Evolutionary conservation across 306 rosid species (phyloP).

Genomic region (Fragaria nilgerrensis): DNA sequence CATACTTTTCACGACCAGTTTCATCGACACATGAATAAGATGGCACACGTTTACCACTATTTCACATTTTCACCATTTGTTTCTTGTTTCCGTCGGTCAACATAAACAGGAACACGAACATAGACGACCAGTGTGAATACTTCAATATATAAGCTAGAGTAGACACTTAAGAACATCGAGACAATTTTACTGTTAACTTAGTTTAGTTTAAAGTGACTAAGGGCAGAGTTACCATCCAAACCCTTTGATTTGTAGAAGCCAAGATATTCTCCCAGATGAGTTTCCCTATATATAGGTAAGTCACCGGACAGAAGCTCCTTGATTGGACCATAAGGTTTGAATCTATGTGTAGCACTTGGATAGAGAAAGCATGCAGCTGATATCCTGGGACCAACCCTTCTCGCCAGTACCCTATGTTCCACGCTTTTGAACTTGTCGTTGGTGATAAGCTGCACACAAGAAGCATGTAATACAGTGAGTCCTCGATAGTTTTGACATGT

Average conservation of each 20-base stretch:
- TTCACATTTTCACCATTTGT: not conserved
- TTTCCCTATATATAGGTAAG: slow-evolving; percentile 61
- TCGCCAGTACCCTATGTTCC: slow-evolving; percentile 63
- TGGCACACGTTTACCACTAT: not conserved
- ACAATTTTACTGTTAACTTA: not conserved
- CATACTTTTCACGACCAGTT: not conserved
- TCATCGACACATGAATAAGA: not conserved
- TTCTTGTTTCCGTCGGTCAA: not conserved
- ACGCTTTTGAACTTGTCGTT: slow-evolving; percentile 76
- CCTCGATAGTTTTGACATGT: not conserved
- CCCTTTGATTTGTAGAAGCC: slow-evolving; percentile 58
- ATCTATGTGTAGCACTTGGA: slow-evolving; percentile 42
- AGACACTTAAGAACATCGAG: not conserved
- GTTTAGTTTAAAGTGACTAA: slow-evolving; percentile 39
- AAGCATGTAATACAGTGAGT: not conserved
- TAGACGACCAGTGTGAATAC: not conserved
- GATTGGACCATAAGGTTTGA: slow-evolving; percentile 52
- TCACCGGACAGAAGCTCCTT: slow-evolving; percentile 44
- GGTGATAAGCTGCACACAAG: slow-evolving; percentile 52
- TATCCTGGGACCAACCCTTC: slow-evolving; percentile 56
- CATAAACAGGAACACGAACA: too few relatives aligned
- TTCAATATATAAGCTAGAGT: not conserved
- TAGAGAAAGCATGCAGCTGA: slow-evolving; percentile 74
- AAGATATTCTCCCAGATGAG: slow-evolving; percentile 52
- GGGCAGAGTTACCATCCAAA: slow-evolving; percentile 60